Evolutionary conservation across 2,329 filamentous ascomycete genomes (phyloP).

Genomic region (Cyphellophora europaea): DNA sequence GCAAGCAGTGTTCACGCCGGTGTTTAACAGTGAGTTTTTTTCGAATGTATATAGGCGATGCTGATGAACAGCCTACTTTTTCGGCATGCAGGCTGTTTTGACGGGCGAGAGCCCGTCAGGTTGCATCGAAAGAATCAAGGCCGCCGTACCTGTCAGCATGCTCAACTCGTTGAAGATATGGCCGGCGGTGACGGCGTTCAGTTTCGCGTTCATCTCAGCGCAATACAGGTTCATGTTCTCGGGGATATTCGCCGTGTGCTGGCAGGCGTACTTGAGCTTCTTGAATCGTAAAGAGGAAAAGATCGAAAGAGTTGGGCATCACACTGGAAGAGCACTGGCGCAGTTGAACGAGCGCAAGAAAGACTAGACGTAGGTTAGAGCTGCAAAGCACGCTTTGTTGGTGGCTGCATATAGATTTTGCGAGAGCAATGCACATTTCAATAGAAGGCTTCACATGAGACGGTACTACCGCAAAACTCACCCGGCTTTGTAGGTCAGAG

Average conservation of each 20-base stretch:
- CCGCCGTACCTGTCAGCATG: conserved; percentile 68
- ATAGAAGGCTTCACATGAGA: too few relatives aligned
- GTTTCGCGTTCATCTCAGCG: conserved; percentile 71
- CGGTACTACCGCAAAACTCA: too few relatives aligned
- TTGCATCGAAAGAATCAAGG: conserved; percentile 59
- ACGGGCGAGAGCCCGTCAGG: conserved; percentile 57
- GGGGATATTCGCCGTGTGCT: conserved; percentile 70
- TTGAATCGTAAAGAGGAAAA: conserved; percentile 19
- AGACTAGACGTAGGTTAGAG: too few relatives aligned
- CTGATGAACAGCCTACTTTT: too few relatives aligned
- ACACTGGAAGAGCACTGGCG: background rate
- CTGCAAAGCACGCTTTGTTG: too few relatives aligned
- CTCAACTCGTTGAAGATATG: conserved; percentile 78
- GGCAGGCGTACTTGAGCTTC: conserved; percentile 81
- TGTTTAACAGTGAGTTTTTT: conserved; percentile 57
- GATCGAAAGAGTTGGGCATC: conserved; percentile 6
- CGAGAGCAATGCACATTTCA: too few relatives aligned
- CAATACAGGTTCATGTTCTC: conserved; percentile 75
- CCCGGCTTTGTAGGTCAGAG: too few relatives aligned
- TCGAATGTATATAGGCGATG: too few relatives aligned
- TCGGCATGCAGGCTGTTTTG: conserved; percentile 67
- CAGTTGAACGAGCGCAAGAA: background rate
- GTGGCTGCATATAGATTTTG: too few relatives aligned
- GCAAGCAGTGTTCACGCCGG: conserved; percentile 69
- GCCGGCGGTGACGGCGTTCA: conserved; percentile 80